Evolutionary conservation across 306 rosid genomes (phyloP).

Genomic region (Glycyrrhiza uralensis): DNA sequence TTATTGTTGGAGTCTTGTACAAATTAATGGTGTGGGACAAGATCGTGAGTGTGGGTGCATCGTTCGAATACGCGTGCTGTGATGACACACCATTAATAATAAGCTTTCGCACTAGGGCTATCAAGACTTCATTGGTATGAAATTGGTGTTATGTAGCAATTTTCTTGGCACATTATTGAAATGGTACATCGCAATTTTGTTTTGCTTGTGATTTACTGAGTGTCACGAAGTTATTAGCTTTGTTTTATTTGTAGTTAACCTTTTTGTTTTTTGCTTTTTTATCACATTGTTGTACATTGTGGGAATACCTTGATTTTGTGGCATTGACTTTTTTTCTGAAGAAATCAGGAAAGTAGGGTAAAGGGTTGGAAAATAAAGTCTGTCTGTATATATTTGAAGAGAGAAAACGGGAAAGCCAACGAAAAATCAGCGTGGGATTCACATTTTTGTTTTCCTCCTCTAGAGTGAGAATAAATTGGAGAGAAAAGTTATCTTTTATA

Average conservation of each 20-base stretch:
- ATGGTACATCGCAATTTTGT: not conserved
- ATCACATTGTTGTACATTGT: not conserved
- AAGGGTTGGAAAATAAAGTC: too few species aligned
- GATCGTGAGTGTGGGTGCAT: not conserved
- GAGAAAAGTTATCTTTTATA: too few species aligned
- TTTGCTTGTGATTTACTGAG: not conserved
- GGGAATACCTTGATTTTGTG: not conserved
- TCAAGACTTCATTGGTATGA: conserved; percentile 1
- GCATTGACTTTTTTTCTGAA: too few species aligned
- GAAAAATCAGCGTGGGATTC: too few species aligned
- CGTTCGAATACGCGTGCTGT: conserved; percentile 1
- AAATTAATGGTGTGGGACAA: conserved; percentile 13
- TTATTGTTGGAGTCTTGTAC: not conserved
- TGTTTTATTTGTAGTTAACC: not conserved
- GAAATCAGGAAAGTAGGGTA: too few species aligned
- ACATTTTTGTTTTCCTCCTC: too few species aligned
- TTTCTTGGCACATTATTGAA: not conserved
- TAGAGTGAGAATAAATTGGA: too few species aligned
- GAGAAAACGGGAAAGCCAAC: too few species aligned
- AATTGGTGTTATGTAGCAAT: not conserved
- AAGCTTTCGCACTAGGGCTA: not conserved
- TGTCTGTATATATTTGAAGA: too few species aligned
- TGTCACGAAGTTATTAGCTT: not conserved
- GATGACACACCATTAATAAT: conserved; percentile 4
- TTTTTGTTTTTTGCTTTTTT: not conserved